Conservation (phyloP, 257 asterid genomes). For the Dorcoceras hygrometricum region DNA sequence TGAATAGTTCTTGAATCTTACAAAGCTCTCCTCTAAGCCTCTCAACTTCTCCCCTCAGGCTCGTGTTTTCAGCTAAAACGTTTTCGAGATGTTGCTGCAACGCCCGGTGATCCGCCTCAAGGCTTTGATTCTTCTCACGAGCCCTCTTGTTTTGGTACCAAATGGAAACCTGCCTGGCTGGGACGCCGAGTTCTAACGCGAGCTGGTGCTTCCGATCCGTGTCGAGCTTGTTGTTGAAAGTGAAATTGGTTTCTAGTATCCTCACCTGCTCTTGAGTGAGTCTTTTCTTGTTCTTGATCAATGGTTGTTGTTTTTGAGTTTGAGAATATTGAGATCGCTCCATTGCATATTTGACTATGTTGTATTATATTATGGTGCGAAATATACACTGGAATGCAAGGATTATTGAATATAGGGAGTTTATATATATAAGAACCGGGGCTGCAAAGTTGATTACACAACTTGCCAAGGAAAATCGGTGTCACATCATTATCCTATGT, state of each 20-base stretch:
- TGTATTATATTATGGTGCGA: background rate
- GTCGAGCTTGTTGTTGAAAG: constrained; percentile 50
- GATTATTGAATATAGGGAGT: constrained; percentile 1
- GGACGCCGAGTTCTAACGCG: constrained; percentile 49
- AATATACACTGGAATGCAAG: background rate
- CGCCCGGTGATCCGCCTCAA: constrained; percentile 44
- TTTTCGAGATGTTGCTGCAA: constrained; percentile 39
- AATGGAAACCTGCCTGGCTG: constrained; percentile 57
- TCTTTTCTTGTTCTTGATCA: constrained; percentile 47
- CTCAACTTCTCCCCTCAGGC: constrained; percentile 42
- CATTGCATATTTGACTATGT: constrained; percentile 19
- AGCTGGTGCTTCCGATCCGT: constrained; percentile 49
- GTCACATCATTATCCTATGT: constrained; percentile 47
- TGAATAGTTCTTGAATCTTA: constrained; percentile 30
- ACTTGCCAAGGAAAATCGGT: constrained; percentile 31
- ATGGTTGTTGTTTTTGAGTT: constrained; percentile 25
- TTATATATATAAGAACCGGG: too few relatives aligned
- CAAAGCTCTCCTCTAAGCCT: constrained; percentile 47
- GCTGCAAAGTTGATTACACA: constrained; percentile 17
- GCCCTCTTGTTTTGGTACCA: constrained; percentile 84
- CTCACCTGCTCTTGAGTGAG: constrained; percentile 50
- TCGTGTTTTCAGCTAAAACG: constrained; percentile 36
- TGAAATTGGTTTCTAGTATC: constrained; percentile 48
- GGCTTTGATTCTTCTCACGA: constrained; percentile 57
- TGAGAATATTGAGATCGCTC: constrained; percentile 30